Percentiles rank a stretch among this genome's conserved stretches.
Conservation (phyloP, 345 rosid species). For the Brassica juncea region DNA sequence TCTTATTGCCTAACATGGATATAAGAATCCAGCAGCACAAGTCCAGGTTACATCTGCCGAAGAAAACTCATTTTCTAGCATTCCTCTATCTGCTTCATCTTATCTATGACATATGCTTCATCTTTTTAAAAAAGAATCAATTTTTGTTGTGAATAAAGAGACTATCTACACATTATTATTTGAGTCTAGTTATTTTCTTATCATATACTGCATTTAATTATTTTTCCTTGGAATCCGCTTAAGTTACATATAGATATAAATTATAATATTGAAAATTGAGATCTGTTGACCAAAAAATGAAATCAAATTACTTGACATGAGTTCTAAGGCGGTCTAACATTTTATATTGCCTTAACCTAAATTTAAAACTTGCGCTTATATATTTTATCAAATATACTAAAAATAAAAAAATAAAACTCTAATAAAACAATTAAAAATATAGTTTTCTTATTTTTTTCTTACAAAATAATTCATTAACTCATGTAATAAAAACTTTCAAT, state of each 20-base stretch:
- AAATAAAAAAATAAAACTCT: too few species aligned
- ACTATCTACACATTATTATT: background rate
- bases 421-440: too few species aligned
- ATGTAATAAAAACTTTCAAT: background rate
- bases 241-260: background rate
- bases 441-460: too few species aligned
- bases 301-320: background rate
- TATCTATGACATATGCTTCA: background rate
- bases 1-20: constrained; percentile 17
- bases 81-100: background rate
- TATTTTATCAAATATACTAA: too few species aligned
- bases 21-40: constrained; percentile 64
- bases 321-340: background rate
- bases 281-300: background rate
- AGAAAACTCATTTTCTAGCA: constrained; percentile 79
- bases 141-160: too few species aligned
- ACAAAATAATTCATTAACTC: background rate
- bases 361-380: background rate
- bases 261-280: background rate
- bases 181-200: background rate
- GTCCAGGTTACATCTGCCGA: constrained; percentile 76
- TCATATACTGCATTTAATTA: too few species aligned
- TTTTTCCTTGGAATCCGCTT: background rate
- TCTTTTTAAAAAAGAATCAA: too few species aligned
- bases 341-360: background rate